Base-by-base conservation (phyloP, 2,329 filamentous ascomycete genomes). In the Neoscytalidium dimidiatum region DNA sequence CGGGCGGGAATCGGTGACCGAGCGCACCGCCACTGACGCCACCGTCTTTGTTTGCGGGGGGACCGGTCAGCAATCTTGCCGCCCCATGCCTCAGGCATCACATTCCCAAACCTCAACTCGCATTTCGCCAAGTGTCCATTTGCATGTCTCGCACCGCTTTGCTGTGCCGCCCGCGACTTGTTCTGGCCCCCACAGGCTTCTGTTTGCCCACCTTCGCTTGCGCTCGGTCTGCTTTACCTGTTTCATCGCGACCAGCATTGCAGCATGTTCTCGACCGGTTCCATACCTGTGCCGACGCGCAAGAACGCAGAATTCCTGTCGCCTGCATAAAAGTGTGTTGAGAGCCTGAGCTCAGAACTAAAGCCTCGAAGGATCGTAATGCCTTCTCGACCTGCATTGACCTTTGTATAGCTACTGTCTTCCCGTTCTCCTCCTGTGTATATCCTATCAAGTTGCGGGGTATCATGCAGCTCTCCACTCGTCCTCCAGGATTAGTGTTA, bases 21-120 rank as follows among this genome's bases (percentile, higher is more conserved):
- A 41, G 35, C 23, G 53, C 35, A 58, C 23, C 53, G 53, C 53
- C 53, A 56, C 51, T 38, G 51, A 23, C 51, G 51, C 51, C 51
- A 19, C 53, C 19, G 3, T 29, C 23, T 44, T 38, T 44, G 53
- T 57, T 57, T 57, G 52, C 52, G 52, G 52, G 52, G 52, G 53
- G 29, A 28, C 35, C 51, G 19, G 51, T 17, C 51, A 23, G 51
- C 31, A 38, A 3, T n/a, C 31, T 43, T 41, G 4, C 33, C 19
- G 23, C 23, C 35, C n/a, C 13, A 13, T 19, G 53, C 35, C 53
- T 58, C n/a, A 58, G 53, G 53, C 53, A 58, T 21, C 17, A n/a
- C 2, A 14, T 13, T 33, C 26, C 26, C 31, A 13, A 11, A 41
- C 38, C 38, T 41, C 38, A 41, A 11, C n/a, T 13, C 38, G 38